Evolutionary conservation across 1,284 basidiomycete species (phyloP).

Genomic region (Gymnopus androsaceus): DNA sequence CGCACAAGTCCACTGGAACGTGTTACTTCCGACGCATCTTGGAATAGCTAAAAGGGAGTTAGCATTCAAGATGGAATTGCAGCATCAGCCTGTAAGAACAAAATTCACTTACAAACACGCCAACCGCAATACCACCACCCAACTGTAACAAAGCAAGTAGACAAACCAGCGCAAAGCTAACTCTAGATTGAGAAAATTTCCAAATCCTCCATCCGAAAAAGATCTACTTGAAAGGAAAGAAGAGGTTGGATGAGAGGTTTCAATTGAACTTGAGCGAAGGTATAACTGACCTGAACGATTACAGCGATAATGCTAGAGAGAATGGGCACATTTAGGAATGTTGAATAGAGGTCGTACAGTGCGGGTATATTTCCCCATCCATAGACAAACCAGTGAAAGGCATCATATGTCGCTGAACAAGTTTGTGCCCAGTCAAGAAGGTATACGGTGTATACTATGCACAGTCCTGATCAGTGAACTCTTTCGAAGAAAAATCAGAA

Average conservation of each 20-base stretch:
- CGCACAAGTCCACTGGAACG: slow-evolving; percentile 11
- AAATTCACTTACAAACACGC: slow-evolving; percentile 15
- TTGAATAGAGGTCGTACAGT: slow-evolving; percentile 15
- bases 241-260: not conserved
- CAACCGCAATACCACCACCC: slow-evolving; percentile 15
- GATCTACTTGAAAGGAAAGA: slow-evolving; percentile 17
- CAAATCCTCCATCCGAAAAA: slow-evolving; percentile 25
- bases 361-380: slow-evolving; percentile 20
- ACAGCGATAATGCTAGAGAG: slow-evolving; percentile 21
- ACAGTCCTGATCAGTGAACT: slow-evolving; percentile 1
- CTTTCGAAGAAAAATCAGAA: not conserved
- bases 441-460: slow-evolving; percentile 24
- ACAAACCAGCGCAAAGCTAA: slow-evolving; percentile 9
- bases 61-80: not conserved
- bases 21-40: slow-evolving; percentile 12
- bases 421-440: slow-evolving; percentile 25
- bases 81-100: not conserved
- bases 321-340: slow-evolving; percentile 21
- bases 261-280: not conserved
- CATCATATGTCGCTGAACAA: slow-evolving; percentile 22
- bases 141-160: slow-evolving; percentile 18
- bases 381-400: slow-evolving; percentile 24
- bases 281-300: slow-evolving; percentile 20
- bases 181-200: slow-evolving; percentile 16
- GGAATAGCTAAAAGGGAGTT: not conserved